Conservation (phyloP, 495 filamentous ascomycete genomes). For the Aspergillus ellipticus region DNA sequence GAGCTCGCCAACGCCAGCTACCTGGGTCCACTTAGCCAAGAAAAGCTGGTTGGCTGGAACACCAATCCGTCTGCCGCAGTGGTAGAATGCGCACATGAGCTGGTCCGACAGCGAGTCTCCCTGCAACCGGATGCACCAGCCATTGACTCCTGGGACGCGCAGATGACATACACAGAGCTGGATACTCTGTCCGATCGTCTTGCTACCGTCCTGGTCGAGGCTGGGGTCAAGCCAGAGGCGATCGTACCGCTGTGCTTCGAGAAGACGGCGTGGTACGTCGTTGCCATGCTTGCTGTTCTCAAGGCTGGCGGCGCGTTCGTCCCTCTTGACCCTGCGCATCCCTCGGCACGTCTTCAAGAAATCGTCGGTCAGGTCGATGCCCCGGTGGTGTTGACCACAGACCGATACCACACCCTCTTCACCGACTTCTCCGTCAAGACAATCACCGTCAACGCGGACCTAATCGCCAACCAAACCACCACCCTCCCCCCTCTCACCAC, state of each 20-base stretch:
- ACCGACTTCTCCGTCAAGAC: not conserved
- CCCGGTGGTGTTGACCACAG: slow-evolving; percentile 11
- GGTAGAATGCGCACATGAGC: not conserved
- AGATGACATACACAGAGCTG: slow-evolving; percentile 32
- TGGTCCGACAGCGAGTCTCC: not conserved
- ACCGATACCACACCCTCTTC: not conserved
- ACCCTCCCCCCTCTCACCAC: not conserved
- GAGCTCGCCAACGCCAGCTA: not conserved
- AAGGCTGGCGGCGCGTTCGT: slow-evolving; percentile 37
- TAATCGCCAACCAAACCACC: not conserved
- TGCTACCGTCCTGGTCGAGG: slow-evolving; percentile 5
- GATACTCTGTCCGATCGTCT: slow-evolving; percentile 24
- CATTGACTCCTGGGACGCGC: slow-evolving; percentile 35
- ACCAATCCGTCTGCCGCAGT: not conserved
- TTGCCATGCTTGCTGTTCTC: slow-evolving; percentile 24
- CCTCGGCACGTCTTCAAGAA: slow-evolving; percentile 19
- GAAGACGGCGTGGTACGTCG: slow-evolving; percentile 25
- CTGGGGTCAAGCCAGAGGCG: slow-evolving; percentile 18
- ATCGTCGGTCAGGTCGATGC: slow-evolving; percentile 20
- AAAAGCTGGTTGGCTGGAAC: not conserved
- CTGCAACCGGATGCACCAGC: slow-evolving; percentile 20
- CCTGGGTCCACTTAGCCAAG: not conserved
- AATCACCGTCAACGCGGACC: not conserved
- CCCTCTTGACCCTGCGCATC: slow-evolving; percentile 39
- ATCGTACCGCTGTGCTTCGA: slow-evolving; percentile 30